phyloP scores from a whole-genome alignment of 805 yeast genomes.

The Candida ovalis region DNA sequence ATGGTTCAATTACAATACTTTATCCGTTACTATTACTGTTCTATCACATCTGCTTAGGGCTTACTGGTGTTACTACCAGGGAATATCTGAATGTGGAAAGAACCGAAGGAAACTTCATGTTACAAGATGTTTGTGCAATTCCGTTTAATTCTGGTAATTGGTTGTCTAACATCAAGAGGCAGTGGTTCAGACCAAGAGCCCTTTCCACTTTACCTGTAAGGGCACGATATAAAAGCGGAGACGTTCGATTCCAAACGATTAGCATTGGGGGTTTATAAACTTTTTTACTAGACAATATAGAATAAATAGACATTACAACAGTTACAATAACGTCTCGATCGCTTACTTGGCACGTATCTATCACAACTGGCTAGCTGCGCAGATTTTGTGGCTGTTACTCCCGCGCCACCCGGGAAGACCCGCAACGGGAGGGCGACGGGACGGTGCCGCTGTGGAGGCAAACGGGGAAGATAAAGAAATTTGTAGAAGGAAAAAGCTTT shows the following conservation, averaged over 20 bases:
- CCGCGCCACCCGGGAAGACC: not conserved
- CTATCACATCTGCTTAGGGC: constrained; percentile 52
- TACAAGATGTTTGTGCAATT: constrained; percentile 32
- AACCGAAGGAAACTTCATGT: constrained; percentile 17
- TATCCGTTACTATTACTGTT: constrained; percentile 55
- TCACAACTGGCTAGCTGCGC: no score
- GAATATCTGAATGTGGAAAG: constrained; percentile 56
- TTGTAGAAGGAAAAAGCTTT: no score
- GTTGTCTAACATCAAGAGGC: constrained; percentile 30
- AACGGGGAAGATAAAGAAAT: no score
- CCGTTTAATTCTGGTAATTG: constrained; percentile 35
- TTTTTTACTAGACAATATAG: no score
- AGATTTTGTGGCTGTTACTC: not conserved
- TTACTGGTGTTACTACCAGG: constrained; percentile 64
- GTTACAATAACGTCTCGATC: no score
- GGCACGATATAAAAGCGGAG: constrained; percentile 32
- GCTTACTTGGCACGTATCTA: no score
- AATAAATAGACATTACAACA: no score
- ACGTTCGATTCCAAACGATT: constrained; percentile 33
- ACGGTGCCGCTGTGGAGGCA: not conserved
- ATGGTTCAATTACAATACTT: constrained; percentile 39
- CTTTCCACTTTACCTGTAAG: constrained; percentile 29
- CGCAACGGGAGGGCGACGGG: no score
- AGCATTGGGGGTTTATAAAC: constrained; percentile 8
- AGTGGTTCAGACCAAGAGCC: constrained; percentile 39